Base-by-base conservation (phyloP, 139 green algal species). In the Trebouxia sp. region DNA sequence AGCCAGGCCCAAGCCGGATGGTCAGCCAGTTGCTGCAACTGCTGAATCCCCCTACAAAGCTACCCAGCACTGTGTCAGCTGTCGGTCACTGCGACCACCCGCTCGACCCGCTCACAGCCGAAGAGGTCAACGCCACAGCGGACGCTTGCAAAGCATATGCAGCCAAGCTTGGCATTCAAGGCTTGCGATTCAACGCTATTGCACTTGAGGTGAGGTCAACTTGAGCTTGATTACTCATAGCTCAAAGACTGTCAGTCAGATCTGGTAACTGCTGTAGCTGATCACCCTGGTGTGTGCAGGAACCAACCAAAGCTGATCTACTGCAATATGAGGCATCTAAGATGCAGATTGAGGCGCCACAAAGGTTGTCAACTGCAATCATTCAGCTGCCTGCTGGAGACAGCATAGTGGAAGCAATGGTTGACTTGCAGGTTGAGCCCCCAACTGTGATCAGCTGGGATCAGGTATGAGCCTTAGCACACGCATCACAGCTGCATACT, bases 131-230 rank as follows among this genome's bases (percentile, higher is more conserved):
- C 14, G 28, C 48, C 15, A 88, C 85, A 11, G 69, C 87, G 2
- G 74, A 69, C 3, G 76, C 72, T 5, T 88, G 83, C 83, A 81
- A 69, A 24, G 41, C 43, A 0, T 79, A 87, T 30, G 87, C 84
- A 1, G 51, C 48, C 15, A 32, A 65, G 10, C 37, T 87, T 6
- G 85, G 79, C 17, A 42, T 85, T 17, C 55, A 55, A 10, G 28
- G 48, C 3, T 74, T 92, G 17, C 75, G 85, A 1, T 91, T 90
- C 79, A 90, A 91, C 38, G 79, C 85, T 1, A 83, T 92, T 30
- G 76, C 78, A 6, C 70, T 89, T 8, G 39, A 88, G 82, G 89
- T 88, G 47, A 42, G 79, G 20, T 70, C 42, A 30, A n/a, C 20
- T 45, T 32, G 65, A 10, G 28, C 9, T n/a, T n/a, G n/a, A n/a